A percentile compares a stretch with the other conserved stretches of the same genome.
phyloP scores from a whole-genome alignment of 1,284 basidiomycete species.

The Apiotrichum porosum region DNA sequence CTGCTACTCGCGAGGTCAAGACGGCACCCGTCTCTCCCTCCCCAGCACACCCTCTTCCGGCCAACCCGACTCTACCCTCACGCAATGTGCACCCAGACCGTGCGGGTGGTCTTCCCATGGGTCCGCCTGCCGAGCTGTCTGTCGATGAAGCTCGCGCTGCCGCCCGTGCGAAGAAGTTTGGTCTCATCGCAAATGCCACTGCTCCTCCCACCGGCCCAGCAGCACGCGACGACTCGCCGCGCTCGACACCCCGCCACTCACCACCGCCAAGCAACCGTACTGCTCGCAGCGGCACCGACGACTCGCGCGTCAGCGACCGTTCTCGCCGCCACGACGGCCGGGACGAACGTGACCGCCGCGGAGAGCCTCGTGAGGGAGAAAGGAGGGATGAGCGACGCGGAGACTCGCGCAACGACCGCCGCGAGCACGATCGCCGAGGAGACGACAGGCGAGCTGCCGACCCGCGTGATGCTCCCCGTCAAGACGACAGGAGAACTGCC shows the following conservation, averaged over 20 bases:
- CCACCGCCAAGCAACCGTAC: conserved; percentile 7
- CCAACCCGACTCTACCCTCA: not conserved
- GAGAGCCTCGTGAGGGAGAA: conserved; percentile 4
- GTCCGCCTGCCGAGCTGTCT: conserved; percentile 25
- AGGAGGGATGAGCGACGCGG: not conserved
- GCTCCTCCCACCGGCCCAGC: conserved; percentile 1
- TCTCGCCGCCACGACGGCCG: conserved; percentile 19
- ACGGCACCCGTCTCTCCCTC: not conserved
- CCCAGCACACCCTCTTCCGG: conserved; percentile 1
- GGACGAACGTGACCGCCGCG: conserved; percentile 5
- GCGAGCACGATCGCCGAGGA: not conserved
- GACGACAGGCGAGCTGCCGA: no score
- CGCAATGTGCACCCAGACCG: not conserved
- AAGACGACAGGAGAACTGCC: not conserved
- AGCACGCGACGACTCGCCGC: conserved; percentile 2
- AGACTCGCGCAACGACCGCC: conserved; percentile 1
- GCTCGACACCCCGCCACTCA: conserved; percentile 1
- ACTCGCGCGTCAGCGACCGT: conserved; percentile 34
- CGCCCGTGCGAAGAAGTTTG: conserved; percentile 35
- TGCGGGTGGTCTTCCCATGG: conserved; percentile 15
- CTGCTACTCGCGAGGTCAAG: conserved; percentile 7
- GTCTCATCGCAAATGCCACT: conserved; percentile 21
- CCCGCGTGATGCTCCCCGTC: not conserved
- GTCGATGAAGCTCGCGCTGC: conserved; percentile 35
- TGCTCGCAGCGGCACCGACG: conserved; percentile 33